These are phyloP conservation scores for Fragilariopsis cylindrus DNA, from an alignment of 108 stramenopile species.

Conservation along the genomic window DNA sequence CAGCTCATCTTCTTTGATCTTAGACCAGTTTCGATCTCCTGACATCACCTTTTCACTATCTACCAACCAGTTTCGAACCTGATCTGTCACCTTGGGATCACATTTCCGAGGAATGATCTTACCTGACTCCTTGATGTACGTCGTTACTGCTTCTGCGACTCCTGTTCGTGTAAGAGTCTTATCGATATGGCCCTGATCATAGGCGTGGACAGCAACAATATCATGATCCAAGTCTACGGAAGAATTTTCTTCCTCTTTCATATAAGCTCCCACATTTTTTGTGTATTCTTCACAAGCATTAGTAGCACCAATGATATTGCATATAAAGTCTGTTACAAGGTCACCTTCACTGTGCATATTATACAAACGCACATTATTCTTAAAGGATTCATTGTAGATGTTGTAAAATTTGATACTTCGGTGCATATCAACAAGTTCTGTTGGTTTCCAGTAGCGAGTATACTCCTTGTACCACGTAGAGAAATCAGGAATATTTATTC, in stretches of 20 bases:
- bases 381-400: slow-evolving; percentile 4
- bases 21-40: background rate
- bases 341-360: slow-evolving; percentile 10
- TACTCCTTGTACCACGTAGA: slow-evolving; percentile 3
- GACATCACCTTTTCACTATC: slow-evolving; percentile 10
- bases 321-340: slow-evolving; percentile 10
- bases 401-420: slow-evolving; percentile 20
- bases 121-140: background rate
- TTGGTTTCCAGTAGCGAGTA: slow-evolving; percentile 2
- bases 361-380: slow-evolving; percentile 1
- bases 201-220: slow-evolving; percentile 8
- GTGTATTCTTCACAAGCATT: background rate
- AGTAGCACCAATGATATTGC: slow-evolving; percentile 6
- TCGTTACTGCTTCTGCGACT: slow-evolving; percentile 1
- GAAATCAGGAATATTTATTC: background rate
- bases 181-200: slow-evolving; percentile 7
- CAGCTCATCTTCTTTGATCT: background rate
- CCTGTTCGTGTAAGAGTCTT: slow-evolving; percentile 3
- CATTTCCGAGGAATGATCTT: slow-evolving; percentile 15
- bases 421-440: slow-evolving; percentile 6
- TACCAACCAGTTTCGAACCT: slow-evolving; percentile 14
- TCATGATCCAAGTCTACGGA: slow-evolving; percentile 18
- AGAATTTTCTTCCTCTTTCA: background rate
- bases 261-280: background rate
- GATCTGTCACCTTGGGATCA: background rate